Evolutionary conservation across 495 filamentous ascomycete genomes (phyloP).

Genomic region (Aspergillus olivimuriae): DNA sequence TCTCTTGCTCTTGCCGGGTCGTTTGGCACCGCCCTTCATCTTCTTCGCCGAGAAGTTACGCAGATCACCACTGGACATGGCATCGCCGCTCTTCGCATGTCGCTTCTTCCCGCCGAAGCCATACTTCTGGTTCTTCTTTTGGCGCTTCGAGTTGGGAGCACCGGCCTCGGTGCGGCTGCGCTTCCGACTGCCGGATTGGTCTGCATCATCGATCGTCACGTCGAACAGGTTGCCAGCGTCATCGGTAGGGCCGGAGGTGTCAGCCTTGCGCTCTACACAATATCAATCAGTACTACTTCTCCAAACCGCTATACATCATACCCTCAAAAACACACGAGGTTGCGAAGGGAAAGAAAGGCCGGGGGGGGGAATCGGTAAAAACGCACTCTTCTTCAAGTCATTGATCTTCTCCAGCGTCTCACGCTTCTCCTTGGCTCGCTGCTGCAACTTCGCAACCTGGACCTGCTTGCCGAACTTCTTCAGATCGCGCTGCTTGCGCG

Average conservation of each 20-base stretch:
- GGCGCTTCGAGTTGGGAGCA: slow-evolving; percentile 60
- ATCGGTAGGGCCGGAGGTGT: slow-evolving; percentile 54
- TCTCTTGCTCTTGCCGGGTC: slow-evolving; percentile 62
- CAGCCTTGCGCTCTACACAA: slow-evolving; percentile 72
- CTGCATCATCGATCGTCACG: slow-evolving; percentile 79
- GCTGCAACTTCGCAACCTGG: slow-evolving; percentile 91
- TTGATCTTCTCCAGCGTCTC: slow-evolving; percentile 92
- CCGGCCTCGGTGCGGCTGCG: slow-evolving; percentile 26
- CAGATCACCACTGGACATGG: slow-evolving; percentile 68
- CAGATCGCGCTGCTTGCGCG: slow-evolving; percentile 83
- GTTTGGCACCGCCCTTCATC: slow-evolving; percentile 65
- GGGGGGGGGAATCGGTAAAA: slow-evolving; percentile 3
- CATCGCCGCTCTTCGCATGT: slow-evolving; percentile 81
- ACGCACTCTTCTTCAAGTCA: slow-evolving; percentile 80
- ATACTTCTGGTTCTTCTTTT: slow-evolving; percentile 89
- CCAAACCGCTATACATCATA: not conserved
- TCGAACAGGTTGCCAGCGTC: slow-evolving; percentile 87
- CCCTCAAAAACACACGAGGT: not conserved
- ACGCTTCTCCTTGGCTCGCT: slow-evolving; percentile 83
- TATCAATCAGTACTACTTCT: slow-evolving; percentile 1
- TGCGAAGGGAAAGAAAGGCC: not conserved
- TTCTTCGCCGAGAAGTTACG: slow-evolving; percentile 70
- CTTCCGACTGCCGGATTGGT: slow-evolving; percentile 42
- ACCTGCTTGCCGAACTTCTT: slow-evolving; percentile 99
- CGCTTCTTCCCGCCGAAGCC: slow-evolving; percentile 95